Evolutionary conservation across 106 monocot genomes (phyloP).

Genomic region (Triglochin maritima): DNA sequence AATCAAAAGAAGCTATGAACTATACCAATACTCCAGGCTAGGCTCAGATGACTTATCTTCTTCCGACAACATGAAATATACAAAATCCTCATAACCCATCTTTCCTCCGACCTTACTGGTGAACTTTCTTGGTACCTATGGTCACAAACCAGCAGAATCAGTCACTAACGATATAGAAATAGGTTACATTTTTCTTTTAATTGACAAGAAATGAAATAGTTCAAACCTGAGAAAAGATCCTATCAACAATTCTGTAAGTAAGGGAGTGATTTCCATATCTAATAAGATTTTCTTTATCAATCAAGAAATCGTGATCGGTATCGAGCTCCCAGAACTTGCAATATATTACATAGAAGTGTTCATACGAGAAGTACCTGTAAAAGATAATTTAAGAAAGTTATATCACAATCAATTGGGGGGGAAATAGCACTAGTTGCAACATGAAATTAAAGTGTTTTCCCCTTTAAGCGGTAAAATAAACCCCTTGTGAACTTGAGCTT

Average conservation of each 20-base stretch:
- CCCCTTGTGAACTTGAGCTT: too few species aligned
- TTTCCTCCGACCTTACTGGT: conserved; percentile 83
- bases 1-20: conserved; percentile 1
- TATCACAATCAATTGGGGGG: too few species aligned
- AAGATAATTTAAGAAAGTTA: not conserved
- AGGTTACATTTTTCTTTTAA: too few species aligned
- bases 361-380: conserved; percentile 89
- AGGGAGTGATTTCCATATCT: conserved; percentile 92
- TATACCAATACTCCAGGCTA: conserved; percentile 92
- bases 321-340: conserved; percentile 99
- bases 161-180: not conserved
- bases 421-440: too few species aligned
- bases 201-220: not conserved
- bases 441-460: too few species aligned
- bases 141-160: conserved; percentile 1
- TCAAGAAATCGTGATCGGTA: conserved; percentile 90
- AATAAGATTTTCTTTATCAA: conserved; percentile 86
- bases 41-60: conserved; percentile 95
- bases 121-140: conserved; percentile 77
- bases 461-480: too few species aligned
- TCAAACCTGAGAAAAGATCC: conserved; percentile 88
- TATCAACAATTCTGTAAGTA: conserved; percentile 91
- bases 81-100: conserved; percentile 99
- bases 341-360: conserved; percentile 99
- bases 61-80: conserved; percentile 85